Conservation (phyloP, 805 yeast genomes). For the Kuraishia hungarica region DNA sequence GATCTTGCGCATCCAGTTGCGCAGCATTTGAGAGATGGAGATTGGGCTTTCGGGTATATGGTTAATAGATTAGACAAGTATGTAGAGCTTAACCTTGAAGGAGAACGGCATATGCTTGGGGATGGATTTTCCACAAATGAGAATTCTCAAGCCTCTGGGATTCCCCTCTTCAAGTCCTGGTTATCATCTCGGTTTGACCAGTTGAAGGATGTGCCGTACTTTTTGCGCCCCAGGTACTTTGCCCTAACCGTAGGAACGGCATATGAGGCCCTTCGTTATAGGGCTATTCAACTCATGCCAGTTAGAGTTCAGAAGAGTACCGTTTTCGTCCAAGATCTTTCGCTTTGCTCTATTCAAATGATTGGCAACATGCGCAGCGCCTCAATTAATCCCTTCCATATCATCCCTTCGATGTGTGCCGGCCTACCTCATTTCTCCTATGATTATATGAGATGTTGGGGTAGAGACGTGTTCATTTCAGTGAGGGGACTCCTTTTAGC, state of each 20-base stretch:
- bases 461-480: constrained; percentile 89
- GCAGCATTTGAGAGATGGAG: constrained; percentile 70
- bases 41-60: constrained; percentile 83
- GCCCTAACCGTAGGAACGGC: constrained; percentile 75
- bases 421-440: constrained; percentile 92
- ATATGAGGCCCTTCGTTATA: constrained; percentile 70
- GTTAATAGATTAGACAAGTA: constrained; percentile 54
- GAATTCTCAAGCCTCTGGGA: constrained; percentile 21
- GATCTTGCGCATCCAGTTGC: constrained; percentile 81
- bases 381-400: constrained; percentile 57
- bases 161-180: constrained; percentile 61
- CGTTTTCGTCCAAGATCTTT: constrained; percentile 68
- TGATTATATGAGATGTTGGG: constrained; percentile 97
- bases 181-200: constrained; percentile 52
- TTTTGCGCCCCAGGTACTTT: constrained; percentile 80
- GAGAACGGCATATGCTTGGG: constrained; percentile 11
- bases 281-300: constrained; percentile 52
- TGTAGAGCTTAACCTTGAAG: constrained; percentile 11
- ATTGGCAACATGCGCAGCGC: constrained; percentile 66
- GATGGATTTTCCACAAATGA: constrained; percentile 10
- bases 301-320: constrained; percentile 50
- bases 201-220: constrained; percentile 63
- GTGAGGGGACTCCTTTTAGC: constrained; percentile 74
- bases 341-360: constrained; percentile 83
- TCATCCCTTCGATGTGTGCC: constrained; percentile 80